Evolutionary conservation across 1,284 basidiomycete genomes (phyloP), one percentile per base, ranked within the genome.

Genomic region (Schizophyllum commune): DNA sequence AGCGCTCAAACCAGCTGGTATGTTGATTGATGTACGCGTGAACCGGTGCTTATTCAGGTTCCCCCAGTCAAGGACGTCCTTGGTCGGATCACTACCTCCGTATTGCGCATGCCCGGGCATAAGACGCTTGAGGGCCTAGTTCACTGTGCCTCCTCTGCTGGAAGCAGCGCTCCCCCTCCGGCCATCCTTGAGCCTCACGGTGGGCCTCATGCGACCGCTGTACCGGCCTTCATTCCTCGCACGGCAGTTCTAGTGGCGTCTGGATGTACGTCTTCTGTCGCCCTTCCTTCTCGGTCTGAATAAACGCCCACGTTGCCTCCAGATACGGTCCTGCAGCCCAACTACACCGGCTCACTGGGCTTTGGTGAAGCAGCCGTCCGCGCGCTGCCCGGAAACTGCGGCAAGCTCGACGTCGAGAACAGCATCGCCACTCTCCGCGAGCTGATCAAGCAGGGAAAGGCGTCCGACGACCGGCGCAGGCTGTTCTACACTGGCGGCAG

Each of bases 321-420:
- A 88, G 86, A 84, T 66, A 84, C 80, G 0, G 63, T 89, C 15
- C 83, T 83, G 2, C 64, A 81, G 22, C 82, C 84, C 0, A 91
- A 91, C 69, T 92, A 91, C 67, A 86, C 84, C 0, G 89, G 89
- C 0, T 88, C 86, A 0, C 71, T 80, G 27, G 90, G 89, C 7
- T 86, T 76, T 62, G 83, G 84, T 0, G 77, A 80, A 62, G 66
- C 61, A 5, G 71, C 72, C 13, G 65, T 79, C 15, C 72, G 70
- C 52, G 72, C 69, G 0, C 64, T 80, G 15, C 62, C 86, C 0
- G 87, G 87, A 0, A 73, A 80, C 57, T 86, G 87, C 55, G 89
- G 89, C 13, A 73, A 76, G 0, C 75, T 88, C 7, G 90, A 91
- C 64, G 84, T 92, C 6, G 74, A 79, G 39, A 87, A 90, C 52